Evolutionary conservation across 2,329 filamentous ascomycete species (phyloP).

Genomic region (Paecilomyces fulvus): DNA sequence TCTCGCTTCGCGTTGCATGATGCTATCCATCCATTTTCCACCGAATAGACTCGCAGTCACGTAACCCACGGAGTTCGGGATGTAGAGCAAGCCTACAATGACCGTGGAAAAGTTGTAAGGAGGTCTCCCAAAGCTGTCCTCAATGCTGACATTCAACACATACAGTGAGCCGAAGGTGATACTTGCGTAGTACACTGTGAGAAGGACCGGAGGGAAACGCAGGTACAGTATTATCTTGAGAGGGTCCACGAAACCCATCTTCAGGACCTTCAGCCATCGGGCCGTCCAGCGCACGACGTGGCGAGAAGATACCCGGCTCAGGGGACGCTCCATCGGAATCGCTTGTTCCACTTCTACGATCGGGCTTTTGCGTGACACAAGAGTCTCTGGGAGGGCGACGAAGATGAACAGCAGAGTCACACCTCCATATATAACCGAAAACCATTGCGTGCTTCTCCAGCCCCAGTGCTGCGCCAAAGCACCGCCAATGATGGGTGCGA

Average conservation of each 20-base stretch:
- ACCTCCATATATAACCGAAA: slow-evolving; percentile 61
- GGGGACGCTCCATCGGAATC: slow-evolving; percentile 16
- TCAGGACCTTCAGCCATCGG: slow-evolving; percentile 45
- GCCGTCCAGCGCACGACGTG: slow-evolving; percentile 54
- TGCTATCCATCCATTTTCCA: slow-evolving; percentile 68
- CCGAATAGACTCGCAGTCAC: slow-evolving; percentile 59
- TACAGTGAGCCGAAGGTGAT: slow-evolving; percentile 70
- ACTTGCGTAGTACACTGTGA: slow-evolving; percentile 65
- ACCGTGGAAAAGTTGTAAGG: slow-evolving; percentile 64
- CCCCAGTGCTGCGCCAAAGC: slow-evolving; percentile 58
- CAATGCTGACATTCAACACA: slow-evolving; percentile 67
- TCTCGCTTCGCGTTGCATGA: slow-evolving; percentile 70
- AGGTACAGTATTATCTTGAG: slow-evolving; percentile 62
- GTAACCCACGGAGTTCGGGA: slow-evolving; percentile 69
- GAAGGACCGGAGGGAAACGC: slow-evolving; percentile 62
- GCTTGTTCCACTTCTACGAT: slow-evolving; percentile 15
- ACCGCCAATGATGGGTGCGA: slow-evolving; percentile 71
- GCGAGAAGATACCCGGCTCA: slow-evolving; percentile 51
- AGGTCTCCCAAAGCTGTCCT: slow-evolving; percentile 55
- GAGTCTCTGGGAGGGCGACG: slow-evolving; percentile 38
- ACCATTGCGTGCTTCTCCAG: slow-evolving; percentile 74
- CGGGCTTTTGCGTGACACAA: slow-evolving; percentile 20
- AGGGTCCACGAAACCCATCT: slow-evolving; percentile 62
- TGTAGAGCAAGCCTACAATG: slow-evolving; percentile 66
- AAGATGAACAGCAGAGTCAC: slow-evolving; percentile 33